Conservation (phyloP, 176 grass and related monocot species). For the Dendrocalamus sinicus region DNA sequence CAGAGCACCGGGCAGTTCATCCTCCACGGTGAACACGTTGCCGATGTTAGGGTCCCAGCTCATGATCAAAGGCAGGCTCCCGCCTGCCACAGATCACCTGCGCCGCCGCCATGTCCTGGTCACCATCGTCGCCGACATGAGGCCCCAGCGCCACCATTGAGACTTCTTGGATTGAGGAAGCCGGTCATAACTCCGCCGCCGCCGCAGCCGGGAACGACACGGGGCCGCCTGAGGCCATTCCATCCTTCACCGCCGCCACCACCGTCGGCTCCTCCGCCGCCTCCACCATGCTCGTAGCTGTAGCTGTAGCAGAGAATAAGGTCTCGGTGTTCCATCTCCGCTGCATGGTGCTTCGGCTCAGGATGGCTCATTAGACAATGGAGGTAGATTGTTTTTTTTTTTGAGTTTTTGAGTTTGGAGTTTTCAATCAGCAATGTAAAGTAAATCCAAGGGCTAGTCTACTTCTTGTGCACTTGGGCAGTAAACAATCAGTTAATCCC, state of each 20-base stretch:
- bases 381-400: neutral
- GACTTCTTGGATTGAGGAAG: conserved; percentile 15
- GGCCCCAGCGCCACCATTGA: neutral
- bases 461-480: neutral
- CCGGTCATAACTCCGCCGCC: neutral
- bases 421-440: neutral
- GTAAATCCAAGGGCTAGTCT: neutral
- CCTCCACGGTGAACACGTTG: neutral
- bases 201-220: neutral
- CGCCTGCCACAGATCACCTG: neutral
- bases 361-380: neutral
- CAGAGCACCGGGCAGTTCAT: neutral
- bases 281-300: neutral
- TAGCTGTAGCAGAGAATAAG: neutral
- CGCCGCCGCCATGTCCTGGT: neutral
- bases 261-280: neutral
- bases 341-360: neutral
- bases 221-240: neutral
- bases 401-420: neutral
- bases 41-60: neutral
- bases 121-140: neutral
- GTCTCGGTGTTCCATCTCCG: neutral
- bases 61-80: neutral
- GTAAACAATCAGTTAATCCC: neutral
- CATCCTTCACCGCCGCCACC: neutral